Conservation (phyloP, 345 rosid species). For the Gossypioides kirkii region DNA sequence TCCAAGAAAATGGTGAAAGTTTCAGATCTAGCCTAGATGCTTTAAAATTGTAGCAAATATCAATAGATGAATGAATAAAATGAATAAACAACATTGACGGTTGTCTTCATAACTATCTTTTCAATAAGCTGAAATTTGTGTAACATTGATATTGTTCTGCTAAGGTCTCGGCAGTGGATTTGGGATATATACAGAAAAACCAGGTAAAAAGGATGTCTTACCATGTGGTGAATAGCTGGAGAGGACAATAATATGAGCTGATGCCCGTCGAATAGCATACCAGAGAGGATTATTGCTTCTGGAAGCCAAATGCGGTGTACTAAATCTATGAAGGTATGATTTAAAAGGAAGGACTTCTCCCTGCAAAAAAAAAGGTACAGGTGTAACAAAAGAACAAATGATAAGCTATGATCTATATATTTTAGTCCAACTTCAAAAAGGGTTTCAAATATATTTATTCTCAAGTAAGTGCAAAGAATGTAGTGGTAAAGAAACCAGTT, state of each 20-base stretch:
- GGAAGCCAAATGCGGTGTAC: conserved; percentile 79
- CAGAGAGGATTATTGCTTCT: conserved; percentile 78
- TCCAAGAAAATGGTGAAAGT: background rate
- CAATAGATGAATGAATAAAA: background rate
- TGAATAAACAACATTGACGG: background rate
- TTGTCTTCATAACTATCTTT: background rate
- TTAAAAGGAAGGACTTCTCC: conserved; percentile 84
- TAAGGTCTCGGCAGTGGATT: too few relatives aligned
- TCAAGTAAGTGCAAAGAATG: background rate
- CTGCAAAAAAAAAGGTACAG: conserved; percentile 22
- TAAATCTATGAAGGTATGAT: conserved; percentile 66
- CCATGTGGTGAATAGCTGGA: conserved; percentile 95
- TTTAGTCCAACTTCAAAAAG: background rate
- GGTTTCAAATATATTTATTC: background rate
- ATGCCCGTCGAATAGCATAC: conserved; percentile 87
- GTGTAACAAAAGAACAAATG: background rate
- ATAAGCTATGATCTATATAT: conserved; percentile 11
- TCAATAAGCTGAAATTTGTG: background rate
- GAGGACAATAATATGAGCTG: conserved; percentile 87
- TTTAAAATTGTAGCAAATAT: background rate
- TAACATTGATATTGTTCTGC: too few relatives aligned
- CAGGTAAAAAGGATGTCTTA: conserved; percentile 22
- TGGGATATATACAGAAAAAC: background rate
- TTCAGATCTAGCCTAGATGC: background rate
- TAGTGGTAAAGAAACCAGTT: background rate